A percentile compares a stretch with the other conserved stretches of the same genome.
Conservation (phyloP, 2,329 filamentous ascomycete genomes). For the Pseudogymnoascus sp. region DNA sequence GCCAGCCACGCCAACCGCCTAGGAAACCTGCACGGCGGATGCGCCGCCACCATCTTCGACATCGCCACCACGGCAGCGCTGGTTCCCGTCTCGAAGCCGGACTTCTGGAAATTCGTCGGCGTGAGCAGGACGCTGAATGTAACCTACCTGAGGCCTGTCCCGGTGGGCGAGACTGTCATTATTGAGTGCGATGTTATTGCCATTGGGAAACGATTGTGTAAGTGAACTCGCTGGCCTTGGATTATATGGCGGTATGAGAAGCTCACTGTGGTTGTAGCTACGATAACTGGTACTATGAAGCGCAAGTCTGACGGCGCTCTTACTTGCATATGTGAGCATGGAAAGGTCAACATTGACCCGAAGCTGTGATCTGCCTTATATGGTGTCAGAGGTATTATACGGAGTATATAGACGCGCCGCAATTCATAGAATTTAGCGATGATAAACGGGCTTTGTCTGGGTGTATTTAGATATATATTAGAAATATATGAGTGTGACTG, state of each 20-base stretch:
- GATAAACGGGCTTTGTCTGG: not conserved
- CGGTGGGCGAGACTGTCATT: slow-evolving; percentile 48
- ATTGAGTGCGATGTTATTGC: slow-evolving; percentile 54
- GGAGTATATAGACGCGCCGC: not conserved
- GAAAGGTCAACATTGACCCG: slow-evolving; percentile 56
- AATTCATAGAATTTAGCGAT: not conserved
- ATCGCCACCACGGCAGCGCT: slow-evolving; percentile 55
- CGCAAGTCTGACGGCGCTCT: slow-evolving; percentile 46
- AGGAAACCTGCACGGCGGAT: slow-evolving; percentile 55
- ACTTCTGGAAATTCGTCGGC: slow-evolving; percentile 56
- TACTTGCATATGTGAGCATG: slow-evolving; percentile 55
- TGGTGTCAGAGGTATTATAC: not conserved
- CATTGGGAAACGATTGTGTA: slow-evolving; percentile 48
- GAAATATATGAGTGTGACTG: not conserved
- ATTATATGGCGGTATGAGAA: not conserved
- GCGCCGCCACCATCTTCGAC: slow-evolving; percentile 62
- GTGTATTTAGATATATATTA: not conserved
- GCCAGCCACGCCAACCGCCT: slow-evolving; percentile 46
- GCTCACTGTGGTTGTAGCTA: slow-evolving; percentile 15
- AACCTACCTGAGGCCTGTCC: slow-evolving; percentile 60
- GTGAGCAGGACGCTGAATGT: slow-evolving; percentile 60
- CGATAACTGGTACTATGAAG: slow-evolving; percentile 49
- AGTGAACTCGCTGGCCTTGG: slow-evolving; percentile 21
- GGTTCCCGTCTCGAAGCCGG: slow-evolving; percentile 48
- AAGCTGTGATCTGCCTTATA: not conserved